Base-by-base conservation (phyloP, 179 eudicot genomes). In the Silene vulgaris region DNA sequence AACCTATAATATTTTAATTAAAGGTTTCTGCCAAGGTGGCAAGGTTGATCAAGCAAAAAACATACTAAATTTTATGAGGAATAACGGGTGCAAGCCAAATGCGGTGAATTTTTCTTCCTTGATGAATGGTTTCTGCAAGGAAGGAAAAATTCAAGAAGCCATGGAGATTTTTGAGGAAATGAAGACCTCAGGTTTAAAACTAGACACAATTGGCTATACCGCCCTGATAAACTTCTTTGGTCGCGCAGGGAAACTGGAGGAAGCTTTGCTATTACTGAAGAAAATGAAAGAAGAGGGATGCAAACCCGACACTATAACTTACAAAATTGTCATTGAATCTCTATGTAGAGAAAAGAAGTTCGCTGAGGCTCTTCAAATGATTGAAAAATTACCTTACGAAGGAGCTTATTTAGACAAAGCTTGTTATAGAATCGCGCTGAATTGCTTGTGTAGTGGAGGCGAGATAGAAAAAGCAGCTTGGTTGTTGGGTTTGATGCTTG, bases 81-180 rank as follows among this genome's bases (percentile, higher is more conserved):
- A 83, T 56, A 92, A 89, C 59, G 95, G 95, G 28, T 95, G 97
- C 78, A 45, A 73, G 43, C 99, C 97, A 7, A 95, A 92, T 81
- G 56, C 90, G 69, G 77, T 84, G 80, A 94, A 90, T 77, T 90
- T 89, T 78, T 85, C 92, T 8, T 69, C 90, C 23, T 76, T 94
- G 69, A 88, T 92, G 89, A 94, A 89, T 72, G 98, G 98, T 1
- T 84, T 86, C 64, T 94, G 93, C 70, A 88, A 83, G 74, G 89
- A 86, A 71, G 94, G 96, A 54, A 85, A 84, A 79, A 76, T 87
- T 29, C 72, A 81, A 61, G 98, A 94, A 63, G 92, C 92, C 17
- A 78, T 80, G 85, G 88, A 80, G 63, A 75, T 86, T 75, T 84
- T 90, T 40, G 59, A 81, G 52, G 96, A 94, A 80, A 82, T 92